phyloP scores from a whole-genome alignment of 108 stramenopile genomes.

The Schizochytrium sp. region DNA sequence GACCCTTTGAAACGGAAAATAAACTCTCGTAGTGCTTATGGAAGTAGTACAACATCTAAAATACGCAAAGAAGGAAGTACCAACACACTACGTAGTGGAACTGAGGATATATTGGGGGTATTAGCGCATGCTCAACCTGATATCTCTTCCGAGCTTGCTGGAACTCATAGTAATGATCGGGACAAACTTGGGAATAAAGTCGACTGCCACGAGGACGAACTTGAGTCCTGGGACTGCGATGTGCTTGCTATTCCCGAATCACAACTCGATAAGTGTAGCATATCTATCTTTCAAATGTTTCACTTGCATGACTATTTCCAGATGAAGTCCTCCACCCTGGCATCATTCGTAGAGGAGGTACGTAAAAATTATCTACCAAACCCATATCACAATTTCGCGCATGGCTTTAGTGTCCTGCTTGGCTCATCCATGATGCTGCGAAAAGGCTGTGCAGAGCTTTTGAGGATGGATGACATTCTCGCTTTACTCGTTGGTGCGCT shows the following conservation, averaged over 20 bases:
- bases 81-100: not conserved
- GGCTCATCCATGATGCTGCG: conserved; percentile 25
- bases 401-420: conserved; percentile 31
- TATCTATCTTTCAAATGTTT: conserved; percentile 23
- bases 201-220: not conserved
- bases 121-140: not conserved
- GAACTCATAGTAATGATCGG: not conserved
- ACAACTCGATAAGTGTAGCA: not conserved
- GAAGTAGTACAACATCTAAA: not conserved
- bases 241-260: not conserved
- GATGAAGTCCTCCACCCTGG: not conserved
- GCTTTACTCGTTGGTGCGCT: conserved; percentile 71
- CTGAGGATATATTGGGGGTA: not conserved
- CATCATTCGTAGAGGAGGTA: conserved; percentile 26
- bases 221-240: conserved; percentile 17
- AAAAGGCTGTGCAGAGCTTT: not conserved
- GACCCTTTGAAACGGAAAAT: conserved; percentile 34
- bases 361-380: conserved; percentile 27
- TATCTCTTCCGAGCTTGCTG: not conserved
- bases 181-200: not conserved
- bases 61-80: not conserved
- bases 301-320: not conserved
- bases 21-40: not conserved
- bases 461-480: conserved; percentile 67
- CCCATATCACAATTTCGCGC: conserved; percentile 46